phyloP scores from a whole-genome alignment of 2,329 filamentous ascomycete species.

The Fusarium continuum region DNA sequence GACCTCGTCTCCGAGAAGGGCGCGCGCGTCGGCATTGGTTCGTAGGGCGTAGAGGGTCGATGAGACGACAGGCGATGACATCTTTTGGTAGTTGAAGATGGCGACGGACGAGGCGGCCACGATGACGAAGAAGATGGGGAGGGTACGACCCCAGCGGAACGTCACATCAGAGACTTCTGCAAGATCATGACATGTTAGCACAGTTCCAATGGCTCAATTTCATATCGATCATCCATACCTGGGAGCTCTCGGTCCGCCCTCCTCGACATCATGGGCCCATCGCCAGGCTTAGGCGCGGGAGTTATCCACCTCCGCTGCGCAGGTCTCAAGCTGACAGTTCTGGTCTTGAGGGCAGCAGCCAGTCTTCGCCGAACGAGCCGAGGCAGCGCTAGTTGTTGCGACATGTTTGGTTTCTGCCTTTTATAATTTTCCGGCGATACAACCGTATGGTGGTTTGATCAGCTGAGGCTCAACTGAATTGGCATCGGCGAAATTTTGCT shows the following conservation, averaged over 20 bases:
- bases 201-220: background rate
- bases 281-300: slow-evolving; percentile 65
- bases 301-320: slow-evolving; percentile 59
- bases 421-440: slow-evolving; percentile 1
- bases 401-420: slow-evolving; percentile 21
- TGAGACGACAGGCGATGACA: slow-evolving; percentile 84
- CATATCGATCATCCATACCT: slow-evolving; percentile 52
- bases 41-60: slow-evolving; percentile 92
- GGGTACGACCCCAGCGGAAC: slow-evolving; percentile 73
- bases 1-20: slow-evolving; percentile 84
- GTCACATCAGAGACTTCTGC: slow-evolving; percentile 54
- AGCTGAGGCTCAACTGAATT: slow-evolving; percentile 34
- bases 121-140: slow-evolving; percentile 81
- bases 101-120: slow-evolving; percentile 77
- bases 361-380: slow-evolving; percentile 42
- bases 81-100: slow-evolving; percentile 99
- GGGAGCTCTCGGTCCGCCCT: slow-evolving; percentile 73
- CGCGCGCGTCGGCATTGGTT: slow-evolving; percentile 77
- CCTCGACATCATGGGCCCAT: slow-evolving; percentile 72
- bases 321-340: slow-evolving; percentile 22
- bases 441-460: slow-evolving; percentile 17
- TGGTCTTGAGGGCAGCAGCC: slow-evolving; percentile 35
- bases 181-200: background rate
- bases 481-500: slow-evolving; percentile 43
- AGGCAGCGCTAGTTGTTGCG: slow-evolving; percentile 40